These are phyloP conservation scores for Penicillium robsamsonii DNA, from an alignment of 495 filamentous ascomycete species.

Conservation along the genomic window DNA sequence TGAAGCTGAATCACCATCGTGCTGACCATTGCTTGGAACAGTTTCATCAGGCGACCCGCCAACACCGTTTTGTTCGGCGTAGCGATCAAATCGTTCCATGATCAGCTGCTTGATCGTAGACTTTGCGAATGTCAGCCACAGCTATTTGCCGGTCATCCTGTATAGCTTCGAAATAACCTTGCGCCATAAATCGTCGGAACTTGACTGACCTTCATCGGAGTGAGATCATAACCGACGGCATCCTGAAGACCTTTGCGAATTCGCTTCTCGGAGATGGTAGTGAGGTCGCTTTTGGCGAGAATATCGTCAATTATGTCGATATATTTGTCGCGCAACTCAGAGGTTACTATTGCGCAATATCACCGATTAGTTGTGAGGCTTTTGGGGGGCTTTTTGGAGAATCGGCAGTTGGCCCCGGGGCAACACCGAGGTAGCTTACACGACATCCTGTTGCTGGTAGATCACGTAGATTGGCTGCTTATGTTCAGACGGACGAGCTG, in stretches of 20 bases:
- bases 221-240: conserved; percentile 75
- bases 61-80: conserved; percentile 50
- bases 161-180: not conserved
- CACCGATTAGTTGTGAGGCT: conserved; percentile 7
- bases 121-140: conserved; percentile 43
- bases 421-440: conserved; percentile 37
- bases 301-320: conserved; percentile 90
- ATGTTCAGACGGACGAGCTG: not conserved
- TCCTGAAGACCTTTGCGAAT: conserved; percentile 84
- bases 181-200: not conserved
- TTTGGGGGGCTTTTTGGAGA: not conserved
- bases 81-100: conserved; percentile 84
- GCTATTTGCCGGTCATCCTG: not conserved
- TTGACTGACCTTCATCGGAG: conserved; percentile 72
- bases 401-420: conserved; percentile 21
- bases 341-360: conserved; percentile 54
- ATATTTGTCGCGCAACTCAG: conserved; percentile 65
- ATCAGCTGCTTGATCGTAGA: conserved; percentile 79
- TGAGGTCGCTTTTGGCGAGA: conserved; percentile 74
- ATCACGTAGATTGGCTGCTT: conserved; percentile 2
- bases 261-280: conserved; percentile 88
- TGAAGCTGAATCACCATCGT: conserved; percentile 33
- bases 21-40: conserved; percentile 45
- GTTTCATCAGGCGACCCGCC: conserved; percentile 35
- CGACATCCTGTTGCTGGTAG: conserved; percentile 35